Percentiles rank a stretch among this genome's conserved stretches.
Conservation (phyloP, 2,329 filamentous ascomycete genomes). For the Cytospora piceae region DNA sequence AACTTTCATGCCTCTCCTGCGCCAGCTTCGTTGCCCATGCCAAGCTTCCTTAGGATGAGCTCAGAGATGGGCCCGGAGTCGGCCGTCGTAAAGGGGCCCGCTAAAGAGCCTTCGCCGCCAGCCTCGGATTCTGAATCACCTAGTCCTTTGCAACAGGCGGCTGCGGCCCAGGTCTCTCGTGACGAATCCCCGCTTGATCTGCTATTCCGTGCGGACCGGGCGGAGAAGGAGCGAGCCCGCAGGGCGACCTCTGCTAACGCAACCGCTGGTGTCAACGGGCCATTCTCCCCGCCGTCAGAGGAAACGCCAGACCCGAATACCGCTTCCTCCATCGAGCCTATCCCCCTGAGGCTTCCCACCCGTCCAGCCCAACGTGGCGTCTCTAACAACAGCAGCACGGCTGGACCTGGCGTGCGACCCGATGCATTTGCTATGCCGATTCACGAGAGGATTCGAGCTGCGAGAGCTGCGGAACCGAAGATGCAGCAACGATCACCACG, state of each 20-base stretch:
- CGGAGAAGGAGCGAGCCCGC: conserved; percentile 69
- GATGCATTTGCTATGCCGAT: conserved; percentile 18
- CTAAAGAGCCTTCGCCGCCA: conserved; percentile 55
- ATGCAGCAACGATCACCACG: conserved; percentile 12
- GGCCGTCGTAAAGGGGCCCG: conserved; percentile 30
- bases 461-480: conserved; percentile 2
- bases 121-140: conserved; percentile 56
- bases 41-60: conserved; percentile 47
- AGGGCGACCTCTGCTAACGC: conserved; percentile 56
- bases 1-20: conserved; percentile 90
- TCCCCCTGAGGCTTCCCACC: conserved; percentile 32
- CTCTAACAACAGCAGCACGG: conserved; percentile 23
- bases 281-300: conserved; percentile 57
- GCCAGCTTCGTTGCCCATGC: conserved; percentile 85
- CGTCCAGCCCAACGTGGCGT: conserved; percentile 36
- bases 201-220: conserved; percentile 85
- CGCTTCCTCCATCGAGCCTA: conserved; percentile 27
- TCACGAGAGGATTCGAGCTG: conserved; percentile 14
- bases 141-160: conserved; percentile 47
- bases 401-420: conserved; percentile 8
- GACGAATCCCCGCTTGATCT: conserved; percentile 83
- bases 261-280: conserved; percentile 43
- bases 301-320: conserved; percentile 36
- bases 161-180: conserved; percentile 40
- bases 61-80: conserved; percentile 29